These are phyloP conservation scores for Posidonia oceanica DNA, from an alignment of 116 monocot genomes.

Conservation along the genomic window DNA sequence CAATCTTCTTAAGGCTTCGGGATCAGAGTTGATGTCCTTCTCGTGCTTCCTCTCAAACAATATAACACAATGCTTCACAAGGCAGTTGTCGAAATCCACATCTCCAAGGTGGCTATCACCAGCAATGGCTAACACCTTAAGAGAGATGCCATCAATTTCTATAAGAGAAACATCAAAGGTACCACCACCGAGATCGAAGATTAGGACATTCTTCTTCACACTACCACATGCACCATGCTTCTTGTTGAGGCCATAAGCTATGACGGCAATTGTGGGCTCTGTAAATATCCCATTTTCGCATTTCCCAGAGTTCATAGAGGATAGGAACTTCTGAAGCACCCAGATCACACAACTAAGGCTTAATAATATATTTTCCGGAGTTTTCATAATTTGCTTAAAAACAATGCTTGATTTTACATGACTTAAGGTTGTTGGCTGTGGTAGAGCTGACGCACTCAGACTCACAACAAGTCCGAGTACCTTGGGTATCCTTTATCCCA, in stretches of 20 bases:
- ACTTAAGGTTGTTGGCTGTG: no score
- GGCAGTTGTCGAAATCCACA: background rate
- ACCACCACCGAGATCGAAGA: background rate
- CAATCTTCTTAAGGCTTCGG: slow-evolving; percentile 38
- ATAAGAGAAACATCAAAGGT: no score
- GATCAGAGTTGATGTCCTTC: slow-evolving; percentile 44
- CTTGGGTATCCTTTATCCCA: no score
- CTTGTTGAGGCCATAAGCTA: background rate
- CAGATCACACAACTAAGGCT: no score
- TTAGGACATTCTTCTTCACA: background rate
- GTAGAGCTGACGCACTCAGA: no score
- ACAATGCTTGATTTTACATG: no score
- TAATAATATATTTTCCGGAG: no score
- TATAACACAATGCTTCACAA: slow-evolving; percentile 42
- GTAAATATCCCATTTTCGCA: no score
- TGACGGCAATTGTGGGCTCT: background rate
- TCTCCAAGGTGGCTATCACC: background rate
- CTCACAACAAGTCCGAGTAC: no score
- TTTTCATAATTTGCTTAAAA: no score
- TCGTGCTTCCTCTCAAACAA: slow-evolving; percentile 45
- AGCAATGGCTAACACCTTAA: background rate
- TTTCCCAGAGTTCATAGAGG: no score
- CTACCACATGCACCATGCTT: background rate
- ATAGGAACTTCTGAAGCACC: no score
- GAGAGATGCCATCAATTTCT: background rate